phyloP scores from a whole-genome alignment of 2,329 filamentous ascomycete genomes.

The Sphaerulina vaccinii region DNA sequence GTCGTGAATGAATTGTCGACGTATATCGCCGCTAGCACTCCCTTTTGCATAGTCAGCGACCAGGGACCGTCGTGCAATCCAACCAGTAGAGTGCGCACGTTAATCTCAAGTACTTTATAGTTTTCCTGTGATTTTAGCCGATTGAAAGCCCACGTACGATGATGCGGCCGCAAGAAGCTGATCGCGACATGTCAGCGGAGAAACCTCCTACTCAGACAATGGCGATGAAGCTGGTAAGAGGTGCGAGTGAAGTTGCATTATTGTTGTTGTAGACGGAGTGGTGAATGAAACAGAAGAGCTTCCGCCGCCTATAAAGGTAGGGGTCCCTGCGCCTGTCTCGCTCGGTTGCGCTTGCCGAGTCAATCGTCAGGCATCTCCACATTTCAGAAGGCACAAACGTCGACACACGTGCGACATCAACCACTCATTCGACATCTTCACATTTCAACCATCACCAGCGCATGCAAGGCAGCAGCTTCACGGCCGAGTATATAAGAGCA shows the following conservation, averaged over 20 bases:
- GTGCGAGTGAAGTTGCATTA: too few relatives aligned
- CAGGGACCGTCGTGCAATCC: not conserved
- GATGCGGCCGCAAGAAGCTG: too few relatives aligned
- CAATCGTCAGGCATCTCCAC: not conserved
- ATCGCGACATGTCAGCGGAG: too few relatives aligned
- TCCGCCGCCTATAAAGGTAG: not conserved
- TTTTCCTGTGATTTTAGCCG: too few relatives aligned
- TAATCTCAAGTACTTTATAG: not conserved
- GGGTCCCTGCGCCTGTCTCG: not conserved
- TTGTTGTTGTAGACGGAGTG: too few relatives aligned
- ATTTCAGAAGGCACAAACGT: not conserved
- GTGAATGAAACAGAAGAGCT: too few relatives aligned
- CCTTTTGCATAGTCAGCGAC: not conserved
- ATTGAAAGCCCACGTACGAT: too few relatives aligned
- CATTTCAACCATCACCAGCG: not conserved
- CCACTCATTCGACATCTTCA: not conserved
- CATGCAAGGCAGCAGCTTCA: not conserved
- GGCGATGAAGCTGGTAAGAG: too few relatives aligned
- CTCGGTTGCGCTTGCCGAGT: not conserved
- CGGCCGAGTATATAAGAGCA: not conserved
- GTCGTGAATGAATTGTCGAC: not conserved
- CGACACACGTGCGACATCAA: not conserved
- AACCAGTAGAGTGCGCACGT: not conserved
- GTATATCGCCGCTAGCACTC: not conserved
- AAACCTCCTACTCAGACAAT: too few relatives aligned